Base-by-base conservation (phyloP, 1,284 basidiomycete species). In the Ustilago sp. region DNA sequence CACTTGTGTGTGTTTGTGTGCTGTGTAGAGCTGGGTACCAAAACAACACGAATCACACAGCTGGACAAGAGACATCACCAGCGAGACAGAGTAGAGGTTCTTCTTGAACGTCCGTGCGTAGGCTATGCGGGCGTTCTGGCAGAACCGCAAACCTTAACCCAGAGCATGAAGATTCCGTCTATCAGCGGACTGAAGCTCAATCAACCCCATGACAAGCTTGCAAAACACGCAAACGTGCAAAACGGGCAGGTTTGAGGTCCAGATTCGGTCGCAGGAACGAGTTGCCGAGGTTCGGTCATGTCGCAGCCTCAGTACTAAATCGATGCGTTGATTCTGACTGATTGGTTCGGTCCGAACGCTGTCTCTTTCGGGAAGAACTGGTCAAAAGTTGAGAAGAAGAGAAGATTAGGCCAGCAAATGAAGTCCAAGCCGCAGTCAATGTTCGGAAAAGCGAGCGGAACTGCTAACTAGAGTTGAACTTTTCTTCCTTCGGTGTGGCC, bases 361-460 rank as follows among this genome's bases (percentile, higher is more conserved):
- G 36, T 19, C 6, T 45, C 8, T 7, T 15, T 7, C 17, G 43
- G 19, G 43, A 19, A 19, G 19, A 8, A 19, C n/a, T n/a, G n/a
- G 43, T 17, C 15, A 19, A 15, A 15, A 15, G 36, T 11, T 12
- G 39, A 43, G 9, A 45, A n/a, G 19, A 45, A 45, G n/a, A 45
- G n/a, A 7, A 19, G 6, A 23, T 9, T 45, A 15, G 43, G 13
- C 19, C 13, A 13, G 17, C 43, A 45, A 45, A 45, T 45, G 43
- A 45, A 19, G 43, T 45, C 7, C 11, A 45, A 19, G 13, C 6
- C 43, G 43, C 15, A 19, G 43, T 45, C 43, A 45, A 45, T 28
- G 36, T 9, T 45, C 43, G 43, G 43, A 45, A 45, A 45, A 19
- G 43, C 43, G 43, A 45, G 43, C 43, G 43, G 43, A 45, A 45